These are phyloP conservation scores for Pythium angustatum DNA, from an alignment of 352 stramenopile genomes.

Conservation along the genomic window DNA sequence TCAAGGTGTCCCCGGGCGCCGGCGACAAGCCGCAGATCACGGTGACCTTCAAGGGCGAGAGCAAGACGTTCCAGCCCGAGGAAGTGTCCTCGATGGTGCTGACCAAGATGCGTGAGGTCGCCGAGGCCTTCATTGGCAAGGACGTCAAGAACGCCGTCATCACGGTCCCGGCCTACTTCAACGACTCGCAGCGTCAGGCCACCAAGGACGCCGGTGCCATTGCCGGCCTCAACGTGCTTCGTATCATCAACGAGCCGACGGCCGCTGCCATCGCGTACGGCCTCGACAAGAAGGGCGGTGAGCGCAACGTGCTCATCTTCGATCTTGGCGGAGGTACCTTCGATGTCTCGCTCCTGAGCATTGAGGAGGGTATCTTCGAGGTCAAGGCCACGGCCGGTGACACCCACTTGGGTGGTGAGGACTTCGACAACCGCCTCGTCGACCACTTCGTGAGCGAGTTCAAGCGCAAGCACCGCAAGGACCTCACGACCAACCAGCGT, in stretches of 20 bases:
- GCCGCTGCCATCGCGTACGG: constrained; percentile 91
- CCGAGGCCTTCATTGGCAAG: constrained; percentile 47
- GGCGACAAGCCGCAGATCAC: constrained; percentile 72
- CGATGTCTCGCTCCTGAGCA: not conserved
- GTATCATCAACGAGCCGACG: constrained; percentile 93
- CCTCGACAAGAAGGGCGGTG: constrained; percentile 61
- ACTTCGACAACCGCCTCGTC: constrained; percentile 95
- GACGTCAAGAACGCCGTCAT: constrained; percentile 36
- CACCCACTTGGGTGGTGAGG: constrained; percentile 92
- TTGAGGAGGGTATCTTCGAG: constrained; percentile 97
- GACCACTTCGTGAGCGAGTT: constrained; percentile 93
- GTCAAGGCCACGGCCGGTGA: constrained; percentile 96
- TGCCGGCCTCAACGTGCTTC: constrained; percentile 22
- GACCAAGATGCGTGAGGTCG: constrained; percentile 48
- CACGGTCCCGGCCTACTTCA: constrained; percentile 39
- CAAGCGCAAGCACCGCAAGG: constrained; percentile 90
- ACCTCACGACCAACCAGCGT: constrained; percentile 88
- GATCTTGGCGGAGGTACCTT: constrained; percentile 1
- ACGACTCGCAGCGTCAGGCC: constrained; percentile 35
- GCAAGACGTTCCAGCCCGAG: constrained; percentile 55
- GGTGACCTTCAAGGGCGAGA: constrained; percentile 47
- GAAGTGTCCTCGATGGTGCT: constrained; percentile 63
- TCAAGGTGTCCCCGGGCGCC: constrained; percentile 90
- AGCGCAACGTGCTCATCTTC: constrained; percentile 6
- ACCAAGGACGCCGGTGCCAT: constrained; percentile 36